Conservation (phyloP, 1,139 yeast genomes). For the Pichia sp. region DNA sequence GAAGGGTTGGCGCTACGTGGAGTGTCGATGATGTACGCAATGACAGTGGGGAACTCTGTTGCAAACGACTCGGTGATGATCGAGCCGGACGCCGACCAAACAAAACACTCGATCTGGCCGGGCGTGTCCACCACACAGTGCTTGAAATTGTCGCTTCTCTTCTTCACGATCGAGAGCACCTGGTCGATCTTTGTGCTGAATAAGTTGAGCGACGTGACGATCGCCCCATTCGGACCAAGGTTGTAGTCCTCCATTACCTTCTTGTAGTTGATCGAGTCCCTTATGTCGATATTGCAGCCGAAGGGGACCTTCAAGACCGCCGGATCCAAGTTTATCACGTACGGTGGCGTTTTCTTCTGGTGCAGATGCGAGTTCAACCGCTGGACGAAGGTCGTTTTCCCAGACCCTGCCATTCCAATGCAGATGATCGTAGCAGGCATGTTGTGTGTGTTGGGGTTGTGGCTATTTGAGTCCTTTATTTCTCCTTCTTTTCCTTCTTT, state of each 20-base stretch:
- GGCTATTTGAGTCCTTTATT: background rate
- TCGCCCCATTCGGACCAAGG: conserved; percentile 97
- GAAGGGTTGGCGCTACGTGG: conserved; percentile 93
- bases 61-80: conserved; percentile 97
- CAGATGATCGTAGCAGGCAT: conserved; percentile 65
- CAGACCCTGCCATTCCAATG: conserved; percentile 97
- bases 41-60: conserved; percentile 88
- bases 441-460: background rate
- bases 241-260: conserved; percentile 93
- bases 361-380: conserved; percentile 86
- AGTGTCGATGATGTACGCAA: conserved; percentile 94
- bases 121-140: conserved; percentile 94
- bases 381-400: conserved; percentile 98
- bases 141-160: conserved; percentile 58
- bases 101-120: conserved; percentile 96
- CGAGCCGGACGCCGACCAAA: conserved; percentile 96
- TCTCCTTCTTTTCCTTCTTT: background rate
- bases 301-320: conserved; percentile 91
- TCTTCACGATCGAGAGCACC: conserved; percentile 80
- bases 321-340: conserved; percentile 92
- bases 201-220: conserved; percentile 87
- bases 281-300: conserved; percentile 89
- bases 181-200: conserved; percentile 96
- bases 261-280: conserved; percentile 93
- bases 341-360: conserved; percentile 64